phyloP scores from a whole-genome alignment of 768 basidiomycete genomes.

The Cyathus striatus region DNA sequence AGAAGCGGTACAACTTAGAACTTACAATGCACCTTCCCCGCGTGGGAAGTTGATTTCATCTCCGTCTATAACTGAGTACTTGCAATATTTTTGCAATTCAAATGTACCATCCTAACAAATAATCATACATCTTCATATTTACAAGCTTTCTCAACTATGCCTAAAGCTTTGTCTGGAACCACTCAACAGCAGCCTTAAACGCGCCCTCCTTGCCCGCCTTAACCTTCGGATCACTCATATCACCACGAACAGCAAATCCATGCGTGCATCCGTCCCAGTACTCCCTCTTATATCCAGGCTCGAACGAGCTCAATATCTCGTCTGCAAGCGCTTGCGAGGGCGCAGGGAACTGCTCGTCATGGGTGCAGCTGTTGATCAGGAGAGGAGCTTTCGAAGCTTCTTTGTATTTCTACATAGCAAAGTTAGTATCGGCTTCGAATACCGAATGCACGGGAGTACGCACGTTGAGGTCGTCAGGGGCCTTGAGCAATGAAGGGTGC shows the following conservation, averaged over 20 bases:
- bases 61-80: no score
- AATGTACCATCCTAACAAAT: no score
- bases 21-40: no score
- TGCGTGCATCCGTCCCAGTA: conserved; percentile 45
- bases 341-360: conserved; percentile 44
- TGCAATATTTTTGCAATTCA: no score
- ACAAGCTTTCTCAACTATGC: no score
- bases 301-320: conserved; percentile 40
- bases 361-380: conserved; percentile 62
- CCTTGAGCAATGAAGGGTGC: conserved; percentile 60
- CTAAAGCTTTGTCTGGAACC: conserved; percentile 34
- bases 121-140: no score
- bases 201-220: conserved; percentile 63
- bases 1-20: no score
- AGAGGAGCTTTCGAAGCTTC: conserved; percentile 44
- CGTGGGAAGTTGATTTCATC: no score
- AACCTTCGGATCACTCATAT: conserved; percentile 41
- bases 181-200: conserved; percentile 53
- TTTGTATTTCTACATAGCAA: conserved; percentile 47
- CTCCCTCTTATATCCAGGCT: conserved; percentile 43
- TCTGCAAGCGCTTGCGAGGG: conserved; percentile 42
- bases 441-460: no score
- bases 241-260: conserved; percentile 53
- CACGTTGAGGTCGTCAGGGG: conserved; percentile 61
- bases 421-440: no score